Base-by-base conservation (phyloP, 1,139 yeast genomes). In the Martiniozyma asiatica region DNA sequence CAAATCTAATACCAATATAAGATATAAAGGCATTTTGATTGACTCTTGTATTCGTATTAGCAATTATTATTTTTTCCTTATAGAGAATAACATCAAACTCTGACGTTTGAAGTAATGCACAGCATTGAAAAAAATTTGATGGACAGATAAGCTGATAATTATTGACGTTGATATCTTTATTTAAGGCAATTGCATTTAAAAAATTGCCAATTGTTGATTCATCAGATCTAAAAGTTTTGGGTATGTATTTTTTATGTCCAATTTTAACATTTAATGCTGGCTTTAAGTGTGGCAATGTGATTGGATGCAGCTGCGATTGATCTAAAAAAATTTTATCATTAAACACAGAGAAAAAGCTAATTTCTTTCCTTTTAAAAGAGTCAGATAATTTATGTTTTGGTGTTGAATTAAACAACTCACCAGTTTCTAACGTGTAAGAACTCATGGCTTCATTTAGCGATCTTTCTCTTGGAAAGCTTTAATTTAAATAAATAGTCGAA, bases 1-100 rank as follows among this genome's bases (percentile, higher is more conserved):
- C 44, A 32, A 40, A 40, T 20, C 43, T n/a, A 9, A 40, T 40
- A 8, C 44, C 44, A 10, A 32, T 32, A 29, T 35, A 38, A 6
- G 39, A 37, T 35, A 37, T 37, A 19, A 29, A 27, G 1, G 14
- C 9, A 30, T 38, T 20, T 27, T 37, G 40, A 1, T 29, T 31
- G 3, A 26, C 26, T 12, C 42, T 22, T 10, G 35, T 33, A n/a
- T 38, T 40, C 2, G 31, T 8, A 25, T 37, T 37, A 3, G 35
- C 34, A 14, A 38, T 35, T 6, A 37, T 14, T 1, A 29, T n/a
- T 16, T 26, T 24, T 8, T 24, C 20, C 9, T 34, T 32, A 3
- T 14, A 16, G 14, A 23, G 21, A 7, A 37, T 13, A 18, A 37
- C 27, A 23, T 37, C 23, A 27, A 31, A 38, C 15, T 26, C 31